A percentile compares a stretch with the other conserved stretches of the same genome.
phyloP scores from a whole-genome alignment of 2,329 filamentous ascomycete genomes.

The Beauveria sp. region DNA sequence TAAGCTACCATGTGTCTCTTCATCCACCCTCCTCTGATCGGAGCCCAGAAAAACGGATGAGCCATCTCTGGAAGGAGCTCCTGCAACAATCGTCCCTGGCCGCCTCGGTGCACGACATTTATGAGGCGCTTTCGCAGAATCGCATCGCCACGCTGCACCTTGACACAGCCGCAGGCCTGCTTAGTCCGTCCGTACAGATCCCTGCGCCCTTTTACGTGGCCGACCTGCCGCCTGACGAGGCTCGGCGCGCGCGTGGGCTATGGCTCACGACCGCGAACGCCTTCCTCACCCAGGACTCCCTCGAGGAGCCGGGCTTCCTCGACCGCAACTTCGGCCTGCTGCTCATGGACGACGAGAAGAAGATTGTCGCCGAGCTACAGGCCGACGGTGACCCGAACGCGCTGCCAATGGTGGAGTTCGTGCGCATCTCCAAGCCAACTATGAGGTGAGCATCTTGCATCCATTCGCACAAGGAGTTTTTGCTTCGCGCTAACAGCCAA shows the following conservation, averaged over 20 bases:
- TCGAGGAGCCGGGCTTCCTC: slow-evolving; percentile 59
- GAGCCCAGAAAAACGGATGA: slow-evolving; percentile 49
- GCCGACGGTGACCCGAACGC: slow-evolving; percentile 69
- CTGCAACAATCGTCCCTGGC: slow-evolving; percentile 69
- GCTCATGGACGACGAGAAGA: slow-evolving; percentile 73
- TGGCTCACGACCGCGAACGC: slow-evolving; percentile 85
- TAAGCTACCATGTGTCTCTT: slow-evolving; percentile 24
- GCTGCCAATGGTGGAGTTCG: slow-evolving; percentile 72
- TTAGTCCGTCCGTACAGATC: slow-evolving; percentile 58
- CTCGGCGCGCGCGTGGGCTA: slow-evolving; percentile 59
- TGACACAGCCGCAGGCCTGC: slow-evolving; percentile 50
- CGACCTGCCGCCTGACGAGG: slow-evolving; percentile 62
- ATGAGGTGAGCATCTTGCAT: slow-evolving; percentile 42
- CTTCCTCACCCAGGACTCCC: slow-evolving; percentile 59
- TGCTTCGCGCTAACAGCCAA: not conserved
- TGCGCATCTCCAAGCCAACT: slow-evolving; percentile 63
- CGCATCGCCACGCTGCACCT: slow-evolving; percentile 80
- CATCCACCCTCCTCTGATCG: not conserved
- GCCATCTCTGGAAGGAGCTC: slow-evolving; percentile 61
- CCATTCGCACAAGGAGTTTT: too few relatives aligned
- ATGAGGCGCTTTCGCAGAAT: slow-evolving; percentile 71
- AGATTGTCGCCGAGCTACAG: slow-evolving; percentile 66
- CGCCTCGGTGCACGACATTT: slow-evolving; percentile 74
- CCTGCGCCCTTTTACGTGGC: slow-evolving; percentile 62
- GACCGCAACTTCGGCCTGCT: slow-evolving; percentile 84